These are phyloP conservation scores for Emergomyces orientalis DNA, from an alignment of 2,329 filamentous ascomycete genomes.

Conservation along the genomic window DNA sequence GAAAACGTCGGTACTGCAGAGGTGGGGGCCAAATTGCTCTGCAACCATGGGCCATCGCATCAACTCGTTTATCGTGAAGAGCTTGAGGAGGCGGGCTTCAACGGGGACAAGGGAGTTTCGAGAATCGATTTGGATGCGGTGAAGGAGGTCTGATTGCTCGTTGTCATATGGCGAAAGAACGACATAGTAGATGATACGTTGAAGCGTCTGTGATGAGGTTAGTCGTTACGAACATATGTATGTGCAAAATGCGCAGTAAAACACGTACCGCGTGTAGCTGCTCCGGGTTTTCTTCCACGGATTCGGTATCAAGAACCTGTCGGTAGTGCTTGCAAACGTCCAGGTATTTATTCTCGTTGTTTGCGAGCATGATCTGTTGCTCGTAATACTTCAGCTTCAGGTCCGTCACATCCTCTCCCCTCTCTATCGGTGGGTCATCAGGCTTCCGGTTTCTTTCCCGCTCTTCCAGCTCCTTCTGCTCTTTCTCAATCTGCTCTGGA, in stretches of 20 bases:
- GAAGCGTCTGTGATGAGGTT: slow-evolving; percentile 56
- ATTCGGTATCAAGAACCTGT: slow-evolving; percentile 91
- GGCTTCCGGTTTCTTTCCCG: slow-evolving; percentile 64
- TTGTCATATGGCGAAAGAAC: slow-evolving; percentile 96
- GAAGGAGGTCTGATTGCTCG: slow-evolving; percentile 92
- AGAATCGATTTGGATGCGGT: slow-evolving; percentile 78
- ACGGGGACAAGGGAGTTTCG: slow-evolving; percentile 68
- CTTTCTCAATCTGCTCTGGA: slow-evolving; percentile 79
- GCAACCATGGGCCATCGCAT: slow-evolving; percentile 98
- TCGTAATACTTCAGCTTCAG: slow-evolving; percentile 94
- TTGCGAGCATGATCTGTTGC: slow-evolving; percentile 89
- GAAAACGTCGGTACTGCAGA: slow-evolving; percentile 86
- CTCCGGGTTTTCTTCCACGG: slow-evolving; percentile 78
- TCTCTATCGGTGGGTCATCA: slow-evolving; percentile 65
- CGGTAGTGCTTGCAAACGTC: slow-evolving; percentile 98
- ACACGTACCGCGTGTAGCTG: slow-evolving; percentile 70
- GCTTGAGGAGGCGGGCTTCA: slow-evolving; percentile 79
- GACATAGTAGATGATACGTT: slow-evolving; percentile 94
- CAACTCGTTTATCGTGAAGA: slow-evolving; percentile 90
- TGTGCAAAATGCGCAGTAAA: slow-evolving; percentile 15
- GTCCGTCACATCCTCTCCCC: slow-evolving; percentile 85
- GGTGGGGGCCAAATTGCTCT: slow-evolving; percentile 76
- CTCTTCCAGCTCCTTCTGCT: slow-evolving; percentile 73
- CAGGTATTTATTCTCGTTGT: slow-evolving; percentile 95
- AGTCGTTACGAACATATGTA: slow-evolving; percentile 3